Conservation (phyloP, 352 stramenopile genomes). For the Phytophthora cryptogea region DNA sequence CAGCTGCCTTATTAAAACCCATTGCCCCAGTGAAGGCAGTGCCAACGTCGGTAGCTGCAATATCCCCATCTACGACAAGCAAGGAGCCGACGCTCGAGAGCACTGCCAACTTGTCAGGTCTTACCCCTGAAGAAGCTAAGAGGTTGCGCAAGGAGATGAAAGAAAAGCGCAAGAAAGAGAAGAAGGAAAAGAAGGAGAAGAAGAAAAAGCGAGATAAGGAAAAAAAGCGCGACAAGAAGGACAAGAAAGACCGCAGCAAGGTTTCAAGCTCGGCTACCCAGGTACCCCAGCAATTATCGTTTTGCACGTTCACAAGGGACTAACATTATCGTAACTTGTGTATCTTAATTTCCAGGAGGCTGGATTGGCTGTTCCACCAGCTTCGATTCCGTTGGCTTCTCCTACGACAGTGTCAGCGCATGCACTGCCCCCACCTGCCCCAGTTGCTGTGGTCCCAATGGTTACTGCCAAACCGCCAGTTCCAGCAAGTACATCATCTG, state of each 20-base stretch:
- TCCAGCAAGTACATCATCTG: slow-evolving; percentile 8
- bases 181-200: slow-evolving; percentile 77
- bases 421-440: not conserved
- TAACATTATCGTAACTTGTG: slow-evolving; percentile 5
- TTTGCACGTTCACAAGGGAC: not conserved
- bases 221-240: slow-evolving; percentile 57
- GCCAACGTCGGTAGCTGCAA: not conserved
- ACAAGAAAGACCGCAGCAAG: slow-evolving; percentile 58
- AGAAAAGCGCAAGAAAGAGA: slow-evolving; percentile 67
- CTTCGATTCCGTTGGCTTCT: not conserved
- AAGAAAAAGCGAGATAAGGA: slow-evolving; percentile 69
- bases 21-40: slow-evolving; percentile 15
- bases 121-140: slow-evolving; percentile 35
- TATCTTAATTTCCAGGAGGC: slow-evolving; percentile 15
- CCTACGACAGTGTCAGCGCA: not conserved
- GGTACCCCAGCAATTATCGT: slow-evolving; percentile 12
- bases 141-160: slow-evolving; percentile 51
- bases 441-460: slow-evolving; percentile 6
- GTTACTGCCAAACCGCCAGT: slow-evolving; percentile 6
- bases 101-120: slow-evolving; percentile 8
- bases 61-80: slow-evolving; percentile 7
- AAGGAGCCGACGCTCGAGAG: slow-evolving; percentile 17
- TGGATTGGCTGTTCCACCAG: slow-evolving; percentile 1
- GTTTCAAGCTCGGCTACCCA: slow-evolving; percentile 20
- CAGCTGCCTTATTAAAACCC: slow-evolving; percentile 8